Percentiles rank a stretch among this genome's conserved stretches.
Conservation (phyloP, 108 stramenopile genomes). For the Stephanodiscus triporus region DNA sequence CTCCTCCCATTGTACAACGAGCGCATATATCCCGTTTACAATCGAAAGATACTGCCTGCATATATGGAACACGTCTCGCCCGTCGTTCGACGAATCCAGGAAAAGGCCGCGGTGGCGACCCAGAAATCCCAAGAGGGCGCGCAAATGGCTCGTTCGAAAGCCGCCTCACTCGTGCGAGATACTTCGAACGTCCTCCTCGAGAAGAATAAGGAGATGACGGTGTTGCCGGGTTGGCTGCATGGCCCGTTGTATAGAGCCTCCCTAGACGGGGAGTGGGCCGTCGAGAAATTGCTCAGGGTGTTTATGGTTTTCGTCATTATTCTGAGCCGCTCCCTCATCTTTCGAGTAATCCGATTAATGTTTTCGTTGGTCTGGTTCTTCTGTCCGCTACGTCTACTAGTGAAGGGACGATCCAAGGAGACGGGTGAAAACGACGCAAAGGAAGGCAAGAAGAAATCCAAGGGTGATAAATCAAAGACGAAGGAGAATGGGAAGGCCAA, state of each 20-base stretch:
- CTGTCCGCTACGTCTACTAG: conserved; percentile 46
- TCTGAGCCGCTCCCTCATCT: conserved; percentile 28
- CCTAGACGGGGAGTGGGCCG: conserved; percentile 25
- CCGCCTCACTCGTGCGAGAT: conserved; percentile 22
- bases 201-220: conserved; percentile 14
- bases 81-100: conserved; percentile 28
- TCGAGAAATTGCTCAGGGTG: conserved; percentile 27
- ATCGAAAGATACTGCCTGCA: conserved; percentile 25
- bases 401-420: conserved; percentile 8
- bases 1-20: conserved; percentile 39
- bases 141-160: conserved; percentile 25
- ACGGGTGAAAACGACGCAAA: conserved; percentile 10
- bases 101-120: conserved; percentile 26
- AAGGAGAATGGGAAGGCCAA: conserved; percentile 1
- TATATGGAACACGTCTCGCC: conserved; percentile 31
- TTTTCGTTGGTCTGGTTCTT: conserved; percentile 50
- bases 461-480: conserved; percentile 7
- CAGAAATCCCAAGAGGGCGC: conserved; percentile 27
- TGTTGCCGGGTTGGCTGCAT: conserved; percentile 32
- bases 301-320: conserved; percentile 33
- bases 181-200: conserved; percentile 19
- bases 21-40: conserved; percentile 46
- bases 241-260: conserved; percentile 11
- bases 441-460: not conserved
- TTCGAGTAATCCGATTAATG: conserved; percentile 16